Conservation (phyloP, 1,139 yeast genomes). For the Suhomyces wounanorum region DNA sequence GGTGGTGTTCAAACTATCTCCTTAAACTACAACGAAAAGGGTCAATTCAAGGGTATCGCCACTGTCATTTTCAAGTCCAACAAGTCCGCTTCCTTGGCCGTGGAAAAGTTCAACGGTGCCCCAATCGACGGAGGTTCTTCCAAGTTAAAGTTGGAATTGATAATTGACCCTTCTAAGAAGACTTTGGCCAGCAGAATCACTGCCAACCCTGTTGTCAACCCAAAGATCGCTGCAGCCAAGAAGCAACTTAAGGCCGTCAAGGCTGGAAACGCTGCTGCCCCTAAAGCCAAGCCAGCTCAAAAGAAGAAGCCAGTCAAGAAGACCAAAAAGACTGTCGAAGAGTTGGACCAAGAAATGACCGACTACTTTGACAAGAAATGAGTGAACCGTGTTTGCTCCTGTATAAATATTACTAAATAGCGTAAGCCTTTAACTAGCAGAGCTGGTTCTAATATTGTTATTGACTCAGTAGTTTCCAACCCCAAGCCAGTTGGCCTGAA, state of each 20-base stretch:
- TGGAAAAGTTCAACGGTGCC: conserved; percentile 85
- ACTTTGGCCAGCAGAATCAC: conserved; percentile 74
- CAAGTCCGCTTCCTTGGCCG: conserved; percentile 71
- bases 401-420: conserved; percentile 2
- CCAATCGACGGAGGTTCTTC: conserved; percentile 87
- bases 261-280: conserved; percentile 17
- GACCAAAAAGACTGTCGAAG: conserved; percentile 80
- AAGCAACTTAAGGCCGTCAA: conserved; percentile 22
- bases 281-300: conserved; percentile 19
- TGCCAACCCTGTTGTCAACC: conserved; percentile 40
- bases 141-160: conserved; percentile 78
- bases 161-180: conserved; percentile 80
- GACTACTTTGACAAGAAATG: conserved; percentile 58
- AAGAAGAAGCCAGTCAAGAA: conserved; percentile 30
- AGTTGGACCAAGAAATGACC: conserved; percentile 92
- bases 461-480: not conserved
- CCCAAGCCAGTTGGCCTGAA: too few relatives aligned
- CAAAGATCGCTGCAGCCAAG: conserved; percentile 27
- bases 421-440: conserved; percentile 1
- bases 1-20: conserved; percentile 80
- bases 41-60: conserved; percentile 90
- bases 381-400: conserved; percentile 4
- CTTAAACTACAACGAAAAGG: conserved; percentile 82
- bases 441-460: conserved; percentile 1
- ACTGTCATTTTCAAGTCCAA: conserved; percentile 73